Evolutionary conservation across 805 yeast genomes (phyloP).

Genomic region (Lipomyces orientalis): DNA sequence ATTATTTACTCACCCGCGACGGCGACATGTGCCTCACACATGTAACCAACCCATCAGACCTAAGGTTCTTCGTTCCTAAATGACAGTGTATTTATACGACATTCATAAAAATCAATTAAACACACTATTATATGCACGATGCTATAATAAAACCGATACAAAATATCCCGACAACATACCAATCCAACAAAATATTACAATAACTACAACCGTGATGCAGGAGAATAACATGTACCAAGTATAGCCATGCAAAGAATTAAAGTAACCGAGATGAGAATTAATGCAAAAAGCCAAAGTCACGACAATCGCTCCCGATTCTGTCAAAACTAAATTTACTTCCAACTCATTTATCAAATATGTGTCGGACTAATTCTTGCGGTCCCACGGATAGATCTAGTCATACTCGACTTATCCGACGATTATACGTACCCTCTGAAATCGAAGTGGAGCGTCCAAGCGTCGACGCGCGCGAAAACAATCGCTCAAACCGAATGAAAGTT

Average conservation of each 20-base stretch:
- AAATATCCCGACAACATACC: background rate
- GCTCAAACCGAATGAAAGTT: conserved; percentile 33
- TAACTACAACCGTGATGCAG: background rate
- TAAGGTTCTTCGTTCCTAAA: background rate
- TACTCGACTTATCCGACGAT: conserved; percentile 28
- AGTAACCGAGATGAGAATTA: background rate
- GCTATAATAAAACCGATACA: background rate
- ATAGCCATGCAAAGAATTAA: background rate
- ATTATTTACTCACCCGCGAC: no score
- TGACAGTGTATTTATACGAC: background rate
- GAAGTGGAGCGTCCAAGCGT: conserved; percentile 36
- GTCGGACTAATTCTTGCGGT: background rate
- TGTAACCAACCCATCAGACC: no score
- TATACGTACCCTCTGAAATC: conserved; percentile 37
- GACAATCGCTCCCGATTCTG: conserved; percentile 11
- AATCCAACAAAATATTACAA: background rate
- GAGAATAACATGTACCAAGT: background rate
- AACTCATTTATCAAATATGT: background rate
- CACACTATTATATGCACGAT: conserved; percentile 2
- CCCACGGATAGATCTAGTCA: background rate
- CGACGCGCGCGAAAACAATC: conserved; percentile 35
- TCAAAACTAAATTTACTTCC: background rate
- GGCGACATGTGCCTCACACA: no score
- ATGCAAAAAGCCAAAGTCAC: background rate
- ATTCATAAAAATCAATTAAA: background rate